Evolutionary conservation across 306 rosid species (phyloP).

Genomic region (Nissolia schottii): DNA sequence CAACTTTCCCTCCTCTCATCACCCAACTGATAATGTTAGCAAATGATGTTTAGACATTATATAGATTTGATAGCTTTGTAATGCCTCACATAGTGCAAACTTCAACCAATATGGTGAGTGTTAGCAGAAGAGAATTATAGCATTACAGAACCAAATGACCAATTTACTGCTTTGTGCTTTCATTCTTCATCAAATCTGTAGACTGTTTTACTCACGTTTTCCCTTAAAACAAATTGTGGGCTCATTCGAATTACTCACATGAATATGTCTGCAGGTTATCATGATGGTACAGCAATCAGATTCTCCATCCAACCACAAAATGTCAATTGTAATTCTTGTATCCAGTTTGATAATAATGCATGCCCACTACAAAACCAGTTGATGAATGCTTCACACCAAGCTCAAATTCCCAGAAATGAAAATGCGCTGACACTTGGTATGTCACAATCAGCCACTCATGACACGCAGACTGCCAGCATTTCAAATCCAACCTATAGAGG

Average conservation of each 20-base stretch:
- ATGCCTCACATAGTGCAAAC: not conserved
- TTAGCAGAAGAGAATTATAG: not conserved
- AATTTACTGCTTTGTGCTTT: not conserved
- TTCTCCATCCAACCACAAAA: conserved; percentile 48
- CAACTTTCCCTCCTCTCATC: not conserved
- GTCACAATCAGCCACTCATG: conserved; percentile 36
- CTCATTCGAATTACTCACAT: not conserved
- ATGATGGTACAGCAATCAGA: conserved; percentile 35
- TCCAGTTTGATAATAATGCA: conserved; percentile 44
- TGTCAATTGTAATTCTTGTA: conserved; percentile 40
- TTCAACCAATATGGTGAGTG: not conserved
- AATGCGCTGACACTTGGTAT: conserved; percentile 39
- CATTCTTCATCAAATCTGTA: not conserved
- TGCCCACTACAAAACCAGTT: conserved; percentile 54
- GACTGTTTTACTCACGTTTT: not conserved
- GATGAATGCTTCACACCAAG: conserved; percentile 45
- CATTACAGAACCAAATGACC: not conserved
- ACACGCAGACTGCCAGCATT: conserved; percentile 44
- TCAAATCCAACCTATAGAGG: conserved; percentile 54
- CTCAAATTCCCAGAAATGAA: conserved; percentile 53
- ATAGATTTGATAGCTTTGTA: not conserved
- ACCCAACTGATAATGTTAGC: not conserved
- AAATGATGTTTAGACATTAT: not conserved
- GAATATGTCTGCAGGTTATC: conserved; percentile 50
- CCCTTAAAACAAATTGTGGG: not conserved